These are phyloP conservation scores for Pisolithus orientalis DNA, from an alignment of 768 basidiomycete species.

Conservation along the genomic window DNA sequence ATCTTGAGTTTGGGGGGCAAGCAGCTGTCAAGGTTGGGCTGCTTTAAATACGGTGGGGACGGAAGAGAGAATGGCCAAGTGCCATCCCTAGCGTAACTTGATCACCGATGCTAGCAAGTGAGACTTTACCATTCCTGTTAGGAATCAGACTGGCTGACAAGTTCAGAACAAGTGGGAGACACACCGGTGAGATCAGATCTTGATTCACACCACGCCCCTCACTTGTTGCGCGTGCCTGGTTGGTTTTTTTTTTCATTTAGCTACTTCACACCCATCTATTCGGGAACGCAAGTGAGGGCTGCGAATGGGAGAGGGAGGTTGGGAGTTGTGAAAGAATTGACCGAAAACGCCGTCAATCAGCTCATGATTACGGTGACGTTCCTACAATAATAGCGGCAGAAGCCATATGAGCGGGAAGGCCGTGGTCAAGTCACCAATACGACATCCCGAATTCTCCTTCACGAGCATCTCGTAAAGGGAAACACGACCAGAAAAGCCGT, in stretches of 20 bases:
- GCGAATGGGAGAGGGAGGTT: neutral
- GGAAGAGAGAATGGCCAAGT: constrained; percentile 21
- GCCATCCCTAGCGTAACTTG: constrained; percentile 29
- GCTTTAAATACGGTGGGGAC: constrained; percentile 21
- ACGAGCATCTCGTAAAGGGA: neutral
- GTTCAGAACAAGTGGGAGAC: constrained; percentile 24
- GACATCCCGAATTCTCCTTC: neutral
- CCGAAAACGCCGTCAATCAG: neutral
- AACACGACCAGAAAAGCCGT: no score
- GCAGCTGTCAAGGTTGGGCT: constrained; percentile 2
- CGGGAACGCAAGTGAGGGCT: constrained; percentile 11
- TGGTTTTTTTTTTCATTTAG: constrained; percentile 28
- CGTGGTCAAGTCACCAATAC: neutral
- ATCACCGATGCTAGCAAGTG: constrained; percentile 29
- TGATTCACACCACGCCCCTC: constrained; percentile 25
- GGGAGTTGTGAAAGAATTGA: neutral
- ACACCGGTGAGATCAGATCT: constrained; percentile 29
- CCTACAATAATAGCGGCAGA: neutral
- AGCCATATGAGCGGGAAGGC: neutral
- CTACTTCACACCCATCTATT: constrained; percentile 25
- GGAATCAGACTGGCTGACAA: constrained; percentile 28
- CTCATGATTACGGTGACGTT: neutral
- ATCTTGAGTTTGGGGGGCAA: constrained; percentile 26
- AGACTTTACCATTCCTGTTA: constrained; percentile 29
- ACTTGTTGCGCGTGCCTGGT: constrained; percentile 23